A percentile compares a stretch with the other conserved stretches of the same genome.
These are phyloP conservation scores for Penicillium cosmopolitanum DNA, from an alignment of 495 filamentous ascomycete genomes.

Conservation along the genomic window DNA sequence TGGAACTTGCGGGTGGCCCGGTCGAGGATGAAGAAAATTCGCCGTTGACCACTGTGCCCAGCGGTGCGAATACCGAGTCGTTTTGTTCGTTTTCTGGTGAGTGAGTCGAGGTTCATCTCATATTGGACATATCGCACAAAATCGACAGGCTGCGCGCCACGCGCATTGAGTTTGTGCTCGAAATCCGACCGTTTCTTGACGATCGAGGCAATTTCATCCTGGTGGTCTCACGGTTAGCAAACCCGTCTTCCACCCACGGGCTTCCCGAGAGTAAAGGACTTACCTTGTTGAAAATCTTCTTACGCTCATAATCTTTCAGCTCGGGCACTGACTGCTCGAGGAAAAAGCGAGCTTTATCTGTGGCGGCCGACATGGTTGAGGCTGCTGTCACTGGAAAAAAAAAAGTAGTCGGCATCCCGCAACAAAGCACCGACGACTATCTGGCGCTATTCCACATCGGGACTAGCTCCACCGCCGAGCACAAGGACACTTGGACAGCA, in stretches of 20 bases:
- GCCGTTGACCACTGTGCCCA: conserved; percentile 69
- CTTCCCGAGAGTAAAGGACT: not conserved
- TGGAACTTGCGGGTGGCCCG: conserved; percentile 85
- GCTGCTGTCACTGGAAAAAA: conserved; percentile 26
- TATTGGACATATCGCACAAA: conserved; percentile 87
- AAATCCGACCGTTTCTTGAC: conserved; percentile 89
- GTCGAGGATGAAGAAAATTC: conserved; percentile 87
- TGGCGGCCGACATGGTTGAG: conserved; percentile 72
- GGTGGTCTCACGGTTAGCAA: conserved; percentile 17
- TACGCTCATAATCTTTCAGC: conserved; percentile 83
- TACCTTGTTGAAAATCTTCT: conserved; percentile 84
- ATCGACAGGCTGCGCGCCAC: conserved; percentile 72
- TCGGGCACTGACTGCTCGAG: conserved; percentile 90
- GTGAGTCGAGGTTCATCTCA: conserved; percentile 84
- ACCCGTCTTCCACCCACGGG: not conserved
- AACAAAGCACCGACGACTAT: not conserved
- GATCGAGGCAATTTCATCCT: conserved; percentile 88
- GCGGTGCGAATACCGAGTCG: conserved; percentile 71
- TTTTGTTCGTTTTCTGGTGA: conserved; percentile 80
- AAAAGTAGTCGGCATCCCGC: conserved; percentile 34
- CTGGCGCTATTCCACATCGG: not conserved
- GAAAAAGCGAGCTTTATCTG: conserved; percentile 93
- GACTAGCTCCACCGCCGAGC: not conserved
- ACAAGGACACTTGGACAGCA: conserved; percentile 26
- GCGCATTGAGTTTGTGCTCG: conserved; percentile 85